Evolutionary conservation across 305 asterid genomes (phyloP), one percentile per base, ranked within the genome.

Genomic region (Fraxinus sp.): DNA sequence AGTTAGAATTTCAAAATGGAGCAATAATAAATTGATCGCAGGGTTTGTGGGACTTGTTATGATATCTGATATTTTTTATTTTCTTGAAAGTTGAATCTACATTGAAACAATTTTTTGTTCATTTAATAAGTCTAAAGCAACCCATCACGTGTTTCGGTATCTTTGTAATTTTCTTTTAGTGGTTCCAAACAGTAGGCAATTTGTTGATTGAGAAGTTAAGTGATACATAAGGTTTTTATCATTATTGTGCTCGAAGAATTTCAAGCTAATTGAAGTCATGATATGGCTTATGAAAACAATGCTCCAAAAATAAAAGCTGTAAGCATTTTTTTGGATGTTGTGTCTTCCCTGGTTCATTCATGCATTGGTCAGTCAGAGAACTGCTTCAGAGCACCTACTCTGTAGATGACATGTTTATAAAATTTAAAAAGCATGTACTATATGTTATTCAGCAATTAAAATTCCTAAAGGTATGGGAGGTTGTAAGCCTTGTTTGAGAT

Each of bases 71-170:
- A 64, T 64, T 22, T 16, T 24, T 57, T 62, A 20, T 62, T 62
- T 62, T 62, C 71, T 62, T 70, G 75, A 70, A 70, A 70, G 62
- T 14, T 52, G 62, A 52, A 52, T 16, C 39, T 70, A 70, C 75
- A 13, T 13, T 30, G 37, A 30, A 28, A 70, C 1, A 6, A 52
- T 70, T 70, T 30, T 20, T 30, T 30, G 75, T 70, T 30, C 22
- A 24, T 26, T 70, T n/a, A 30, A 14, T 30, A 28, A 70, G 39
- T 13, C 39, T 11, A 44, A 68, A 32, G 24, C 39, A 30, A 28
- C 0, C 11, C 24, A 71, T 14, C 13, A 18, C 4, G 10, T 32
- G 33, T 28, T 13, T 71, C 33, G 76, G 22, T 16, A 28, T 28
- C 41, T 71, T 4, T 71, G 41, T 71, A 71, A 5, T 71, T 14